Conservation (phyloP, 73 alveolate genomes). For the Paramecium sonneborni region DNA sequence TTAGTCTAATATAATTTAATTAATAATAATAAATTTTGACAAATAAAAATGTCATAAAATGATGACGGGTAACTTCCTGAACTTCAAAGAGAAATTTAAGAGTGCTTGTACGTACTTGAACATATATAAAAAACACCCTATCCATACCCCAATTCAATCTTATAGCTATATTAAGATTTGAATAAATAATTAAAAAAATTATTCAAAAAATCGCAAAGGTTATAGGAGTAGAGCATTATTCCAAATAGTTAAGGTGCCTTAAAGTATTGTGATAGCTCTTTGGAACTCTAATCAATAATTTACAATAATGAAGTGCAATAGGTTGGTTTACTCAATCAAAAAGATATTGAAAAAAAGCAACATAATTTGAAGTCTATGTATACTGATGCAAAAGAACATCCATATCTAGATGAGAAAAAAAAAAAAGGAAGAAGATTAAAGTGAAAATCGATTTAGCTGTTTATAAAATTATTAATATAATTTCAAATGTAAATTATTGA, state of each 20-base stretch:
- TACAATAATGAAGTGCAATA: not conserved
- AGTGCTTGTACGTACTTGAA: not conserved
- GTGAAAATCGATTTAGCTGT: too few relatives aligned
- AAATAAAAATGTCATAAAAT: not conserved
- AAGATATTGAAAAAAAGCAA: not conserved
- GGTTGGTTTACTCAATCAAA: not conserved
- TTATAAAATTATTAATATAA: not conserved
- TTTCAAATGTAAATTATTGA: not conserved
- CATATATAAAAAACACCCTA: not conserved
- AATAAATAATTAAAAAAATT: not conserved
- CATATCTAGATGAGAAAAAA: not conserved
- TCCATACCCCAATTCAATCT: not conserved
- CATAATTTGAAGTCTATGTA: not conserved
- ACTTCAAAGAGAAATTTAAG: not conserved
- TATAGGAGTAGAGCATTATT: not conserved
- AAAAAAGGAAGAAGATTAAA: not conserved
- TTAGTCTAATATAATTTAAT: not conserved
- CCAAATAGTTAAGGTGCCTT: not conserved
- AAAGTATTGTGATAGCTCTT: not conserved
- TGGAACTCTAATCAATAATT: not conserved
- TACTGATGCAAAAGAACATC: not conserved
- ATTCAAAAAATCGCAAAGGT: not conserved
- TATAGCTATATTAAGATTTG: not conserved
- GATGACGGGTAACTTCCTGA: not conserved
- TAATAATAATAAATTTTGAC: conserved; percentile 1